phyloP scores from a whole-genome alignment of 768 basidiomycete genomes.

The Dioszegia aurantiaca region DNA sequence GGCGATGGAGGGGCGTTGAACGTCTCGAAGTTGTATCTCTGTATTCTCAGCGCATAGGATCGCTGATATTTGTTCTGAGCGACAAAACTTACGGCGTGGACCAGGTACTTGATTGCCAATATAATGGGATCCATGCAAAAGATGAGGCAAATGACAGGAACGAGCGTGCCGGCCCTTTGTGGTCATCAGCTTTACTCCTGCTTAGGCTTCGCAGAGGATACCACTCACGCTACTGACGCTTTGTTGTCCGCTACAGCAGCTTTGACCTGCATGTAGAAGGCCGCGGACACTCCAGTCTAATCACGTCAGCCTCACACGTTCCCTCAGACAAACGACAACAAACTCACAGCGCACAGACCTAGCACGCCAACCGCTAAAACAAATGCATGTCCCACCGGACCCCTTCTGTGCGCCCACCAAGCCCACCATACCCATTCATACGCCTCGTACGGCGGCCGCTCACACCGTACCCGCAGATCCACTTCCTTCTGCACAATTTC shows the following conservation, averaged over 20 bases:
- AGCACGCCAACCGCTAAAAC: slow-evolving; percentile 16
- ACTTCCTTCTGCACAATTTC: slow-evolving; percentile 33
- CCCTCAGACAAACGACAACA: neutral
- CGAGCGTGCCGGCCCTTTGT: slow-evolving; percentile 24
- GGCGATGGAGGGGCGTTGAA: slow-evolving; percentile 38
- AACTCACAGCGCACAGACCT: slow-evolving; percentile 30
- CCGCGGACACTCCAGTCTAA: slow-evolving; percentile 21
- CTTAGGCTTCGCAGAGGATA: neutral
- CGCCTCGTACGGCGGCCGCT: slow-evolving; percentile 39
- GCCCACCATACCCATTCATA: slow-evolving; percentile 45
- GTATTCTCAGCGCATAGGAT: neutral
- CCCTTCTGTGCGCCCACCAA: slow-evolving; percentile 38
- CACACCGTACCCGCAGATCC: slow-evolving; percentile 47
- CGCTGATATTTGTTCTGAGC: too few species aligned
- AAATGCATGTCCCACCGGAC: slow-evolving; percentile 30
- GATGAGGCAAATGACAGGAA: slow-evolving; percentile 26
- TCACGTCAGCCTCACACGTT: neutral
- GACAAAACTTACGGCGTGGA: slow-evolving; percentile 20
- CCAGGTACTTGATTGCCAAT: slow-evolving; percentile 16
- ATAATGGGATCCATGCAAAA: slow-evolving; percentile 26
- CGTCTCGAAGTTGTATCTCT: slow-evolving; percentile 19
- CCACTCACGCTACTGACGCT: slow-evolving; percentile 28
- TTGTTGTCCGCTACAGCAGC: slow-evolving; percentile 16
- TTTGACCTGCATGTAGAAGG: slow-evolving; percentile 25
- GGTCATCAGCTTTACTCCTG: neutral